These are phyloP conservation scores for Fusarium haematococcum DNA, from an alignment of 2,329 filamentous ascomycete genomes.

Conservation along the genomic window DNA sequence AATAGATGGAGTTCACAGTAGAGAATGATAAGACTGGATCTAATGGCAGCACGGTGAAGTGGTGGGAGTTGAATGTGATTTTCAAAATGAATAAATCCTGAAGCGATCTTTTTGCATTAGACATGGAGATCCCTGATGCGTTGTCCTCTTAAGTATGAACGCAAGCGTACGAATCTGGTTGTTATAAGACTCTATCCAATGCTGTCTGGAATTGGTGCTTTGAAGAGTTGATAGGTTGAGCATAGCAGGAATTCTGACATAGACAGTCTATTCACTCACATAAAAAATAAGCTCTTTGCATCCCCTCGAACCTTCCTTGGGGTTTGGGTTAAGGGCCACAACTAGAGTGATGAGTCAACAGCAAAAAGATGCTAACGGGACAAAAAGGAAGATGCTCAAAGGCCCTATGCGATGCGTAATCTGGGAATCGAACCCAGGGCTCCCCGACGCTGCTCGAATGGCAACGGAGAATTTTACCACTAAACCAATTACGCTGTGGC, in stretches of 20 bases:
- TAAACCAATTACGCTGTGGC: constrained; percentile 11
- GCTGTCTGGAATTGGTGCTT: neutral
- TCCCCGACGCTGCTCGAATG: constrained; percentile 10
- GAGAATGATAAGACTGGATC: too few species aligned
- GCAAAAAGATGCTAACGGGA: neutral
- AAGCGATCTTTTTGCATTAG: too few species aligned
- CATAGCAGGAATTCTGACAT: neutral
- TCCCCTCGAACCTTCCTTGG: neutral
- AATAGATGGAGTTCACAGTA: neutral
- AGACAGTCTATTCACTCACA: neutral
- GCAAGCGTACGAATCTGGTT: neutral
- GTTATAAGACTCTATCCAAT: neutral
- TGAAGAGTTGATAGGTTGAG: neutral
- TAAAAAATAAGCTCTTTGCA: neutral
- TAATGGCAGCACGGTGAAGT: neutral
- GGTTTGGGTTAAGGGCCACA: neutral
- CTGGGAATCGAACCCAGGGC: constrained; percentile 15
- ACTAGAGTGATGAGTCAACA: neutral
- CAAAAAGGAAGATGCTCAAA: neutral
- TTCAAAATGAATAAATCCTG: neutral
- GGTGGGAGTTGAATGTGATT: neutral
- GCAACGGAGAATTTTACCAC: constrained; percentile 21
- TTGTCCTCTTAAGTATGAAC: too few species aligned
- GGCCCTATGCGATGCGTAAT: neutral
- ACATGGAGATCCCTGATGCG: too few species aligned